Evolutionary conservation across 495 filamentous ascomycete species (phyloP), one percentile per base, ranked within the genome.

Genomic region (Aspergillus nidulans): DNA sequence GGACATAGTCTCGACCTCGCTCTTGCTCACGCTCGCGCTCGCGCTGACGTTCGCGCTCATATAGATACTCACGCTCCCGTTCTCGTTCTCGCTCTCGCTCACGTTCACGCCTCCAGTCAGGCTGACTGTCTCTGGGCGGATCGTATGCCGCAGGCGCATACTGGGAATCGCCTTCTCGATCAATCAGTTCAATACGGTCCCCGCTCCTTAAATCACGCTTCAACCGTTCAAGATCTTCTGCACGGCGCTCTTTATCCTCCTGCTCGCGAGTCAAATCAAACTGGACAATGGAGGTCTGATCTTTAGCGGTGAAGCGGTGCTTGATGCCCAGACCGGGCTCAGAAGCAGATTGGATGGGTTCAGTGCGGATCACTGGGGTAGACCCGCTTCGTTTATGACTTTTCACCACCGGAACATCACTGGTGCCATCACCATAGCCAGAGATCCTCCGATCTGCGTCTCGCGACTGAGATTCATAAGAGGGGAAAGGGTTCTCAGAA

Each of bases 261-360:
- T 78, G 75, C 54, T 80, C 77, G 43, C 77, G 63, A 1, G 78
- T 77, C 52, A 79, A 55, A 28, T 75, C 66, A 54, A 80, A 80
- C 21, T 67, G 65, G 10, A 80, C 78, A n/a, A n/a, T n/a, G 42
- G 71, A 73, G 16, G 75, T 72, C 39, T 74, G 69, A 24, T 80
- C 76, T 55, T 69, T 77, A 1, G 57, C 28, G 2, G 74, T 70
- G 19, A 59, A 66, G 24, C 73, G 69, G 38, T 72, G 77, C 36
- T 71, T 73, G 16, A n/a, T n/a, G n/a, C n/a, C n/a, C n/a, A 66
- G 53, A 10, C 49, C 66, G 3, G 69, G 59, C 6, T 53, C 39
- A 13, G 56, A 16, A n/a, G 47, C n/a, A 24, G 30, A 30, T 30
- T 61, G 59, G 3, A 67, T 28, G 18, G 62, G 57, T 16, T 56